These are phyloP conservation scores for Ogataea sp. DNA, from an alignment of 805 yeast species.

Conservation along the genomic window DNA sequence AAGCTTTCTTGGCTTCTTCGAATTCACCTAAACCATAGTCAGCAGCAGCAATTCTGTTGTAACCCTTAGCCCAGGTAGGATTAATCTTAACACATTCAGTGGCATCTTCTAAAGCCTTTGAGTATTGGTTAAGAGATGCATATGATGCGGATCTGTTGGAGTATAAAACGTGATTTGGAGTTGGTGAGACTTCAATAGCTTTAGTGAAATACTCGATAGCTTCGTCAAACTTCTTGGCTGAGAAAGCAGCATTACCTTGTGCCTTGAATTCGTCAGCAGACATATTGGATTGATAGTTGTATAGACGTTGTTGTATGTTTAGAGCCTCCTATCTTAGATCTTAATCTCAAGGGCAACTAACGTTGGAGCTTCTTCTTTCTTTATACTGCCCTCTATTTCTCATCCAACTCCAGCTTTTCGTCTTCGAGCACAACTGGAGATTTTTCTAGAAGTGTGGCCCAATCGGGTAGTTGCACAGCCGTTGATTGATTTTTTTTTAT, in stretches of 20 bases:
- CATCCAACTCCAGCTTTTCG: neutral
- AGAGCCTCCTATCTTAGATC: too few relatives aligned
- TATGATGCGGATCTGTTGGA: constrained; percentile 92
- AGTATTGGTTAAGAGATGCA: constrained; percentile 70
- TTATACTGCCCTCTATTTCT: too few relatives aligned
- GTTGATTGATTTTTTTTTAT: neutral
- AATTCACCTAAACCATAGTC: constrained; percentile 76
- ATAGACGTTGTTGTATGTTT: too few relatives aligned
- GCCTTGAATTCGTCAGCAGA: constrained; percentile 77
- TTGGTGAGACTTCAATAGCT: constrained; percentile 76
- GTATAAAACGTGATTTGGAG: constrained; percentile 86
- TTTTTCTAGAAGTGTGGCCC: neutral
- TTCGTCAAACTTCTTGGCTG: constrained; percentile 71
- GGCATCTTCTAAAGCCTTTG: constrained; percentile 78
- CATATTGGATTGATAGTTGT: constrained; percentile 22
- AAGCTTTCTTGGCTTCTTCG: constrained; percentile 64
- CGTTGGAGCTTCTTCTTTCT: too few relatives aligned
- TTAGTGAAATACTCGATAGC: constrained; percentile 78
- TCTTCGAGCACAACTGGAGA: neutral
- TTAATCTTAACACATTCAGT: constrained; percentile 73
- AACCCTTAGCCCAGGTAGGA: constrained; percentile 92
- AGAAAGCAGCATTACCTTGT: constrained; percentile 88
- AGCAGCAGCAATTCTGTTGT: constrained; percentile 90
- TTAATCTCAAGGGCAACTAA: neutral
- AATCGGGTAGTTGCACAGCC: neutral